Base-by-base conservation (phyloP, 352 stramenopile species). In the Globisporangium barbulae region DNA sequence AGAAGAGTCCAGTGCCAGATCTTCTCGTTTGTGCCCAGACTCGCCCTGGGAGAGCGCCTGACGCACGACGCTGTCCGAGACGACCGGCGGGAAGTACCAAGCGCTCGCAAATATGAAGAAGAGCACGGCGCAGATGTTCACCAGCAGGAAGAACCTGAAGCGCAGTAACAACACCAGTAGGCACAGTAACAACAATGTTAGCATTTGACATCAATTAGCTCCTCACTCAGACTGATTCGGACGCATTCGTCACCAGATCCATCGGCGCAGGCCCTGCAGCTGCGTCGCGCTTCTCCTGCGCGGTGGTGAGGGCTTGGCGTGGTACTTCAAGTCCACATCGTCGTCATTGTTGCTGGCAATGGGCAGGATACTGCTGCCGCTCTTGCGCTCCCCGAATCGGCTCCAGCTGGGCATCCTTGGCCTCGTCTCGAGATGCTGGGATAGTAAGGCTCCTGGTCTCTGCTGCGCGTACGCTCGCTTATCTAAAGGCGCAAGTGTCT, bases 51-150 rank as follows among this genome's bases (percentile, higher is more conserved):
- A 67, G 17, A 85, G 52, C 9, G 59, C 70, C 42, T 84, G 61
- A 10, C 74, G 66, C 12, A 89, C 62, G 21, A 83, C 61, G 31
- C 63, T 70, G 3, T 78, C 66, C 0, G 70, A 64, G 1, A 61
- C 70, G 5, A 73, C 49, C 21, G 72, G 70, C 3, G 78, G 79
- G 52, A 90, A 88, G 45, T 74, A 84, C 5, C 67, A 59, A 6
- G 76, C 74, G 61, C 76, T 85, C 30, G 71, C 58, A 65, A 90
- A 85, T 62, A 86, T 87, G 70, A 89, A 85, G 2, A 41, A 58
- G 0, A 70, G 69, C 28, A 90, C 59, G 1, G 73, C 73, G 22
- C 72, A 37, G 22, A 88, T 67, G 53, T 88, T 90, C 22, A 69
- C 41, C 37, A 89, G 37, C 44, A 90, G 55, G 19, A 85, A 78